phyloP scores from a whole-genome alignment of 2,329 filamentous ascomycete genomes.

The Chaetomiaceae sp. region DNA sequence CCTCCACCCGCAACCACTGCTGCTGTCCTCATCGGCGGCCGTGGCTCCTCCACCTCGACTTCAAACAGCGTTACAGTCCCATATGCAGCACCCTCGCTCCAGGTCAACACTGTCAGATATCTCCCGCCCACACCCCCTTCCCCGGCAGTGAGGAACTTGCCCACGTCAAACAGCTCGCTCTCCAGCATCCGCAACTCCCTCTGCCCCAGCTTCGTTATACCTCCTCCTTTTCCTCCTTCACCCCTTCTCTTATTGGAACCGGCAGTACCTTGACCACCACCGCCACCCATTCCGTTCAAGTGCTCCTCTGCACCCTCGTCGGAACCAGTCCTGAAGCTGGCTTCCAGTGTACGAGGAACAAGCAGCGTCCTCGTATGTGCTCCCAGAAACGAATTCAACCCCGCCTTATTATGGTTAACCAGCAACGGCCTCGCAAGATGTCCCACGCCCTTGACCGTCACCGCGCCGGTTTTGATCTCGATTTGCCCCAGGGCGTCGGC shows the following conservation, averaged over 20 bases:
- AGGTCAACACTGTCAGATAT: conserved; percentile 16
- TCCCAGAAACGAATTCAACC: not conserved
- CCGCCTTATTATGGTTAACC: not conserved
- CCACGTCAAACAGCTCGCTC: conserved; percentile 18
- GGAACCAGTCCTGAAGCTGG: no score
- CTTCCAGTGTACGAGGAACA: no score
- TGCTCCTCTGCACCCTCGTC: no score
- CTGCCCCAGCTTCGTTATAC: not conserved
- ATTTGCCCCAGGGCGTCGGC: conserved; percentile 8
- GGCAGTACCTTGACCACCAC: not conserved
- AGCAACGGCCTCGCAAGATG: conserved; percentile 7
- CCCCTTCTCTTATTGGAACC: not conserved
- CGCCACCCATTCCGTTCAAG: not conserved
- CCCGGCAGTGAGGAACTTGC: conserved; percentile 10
- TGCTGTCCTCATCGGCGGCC: not conserved
- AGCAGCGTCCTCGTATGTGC: no score
- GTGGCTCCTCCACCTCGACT: not conserved
- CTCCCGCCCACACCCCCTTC: not conserved
- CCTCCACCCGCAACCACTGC: not conserved
- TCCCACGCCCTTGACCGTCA: conserved; percentile 9
- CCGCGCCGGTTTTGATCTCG: not conserved
- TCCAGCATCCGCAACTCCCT: conserved; percentile 11
- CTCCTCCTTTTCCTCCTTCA: not conserved
- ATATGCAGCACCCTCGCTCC: conserved; percentile 7
- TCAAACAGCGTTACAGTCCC: conserved; percentile 17